Base-by-base conservation (phyloP, 139 green algal species). In the Micractinium conductrix region DNA sequence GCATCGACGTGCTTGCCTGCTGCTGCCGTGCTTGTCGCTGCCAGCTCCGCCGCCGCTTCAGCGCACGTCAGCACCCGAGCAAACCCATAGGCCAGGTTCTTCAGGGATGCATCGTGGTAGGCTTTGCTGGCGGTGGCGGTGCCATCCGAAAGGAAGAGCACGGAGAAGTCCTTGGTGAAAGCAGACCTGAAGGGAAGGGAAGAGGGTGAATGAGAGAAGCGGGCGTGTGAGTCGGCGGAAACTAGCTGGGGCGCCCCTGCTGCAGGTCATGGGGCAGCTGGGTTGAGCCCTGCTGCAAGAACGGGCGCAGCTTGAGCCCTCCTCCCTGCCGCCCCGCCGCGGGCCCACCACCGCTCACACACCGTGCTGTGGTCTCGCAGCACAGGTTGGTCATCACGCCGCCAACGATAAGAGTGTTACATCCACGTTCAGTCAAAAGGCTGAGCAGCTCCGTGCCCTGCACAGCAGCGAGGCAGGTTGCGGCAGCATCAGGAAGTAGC, bases 371-470 rank as follows among this genome's bases (percentile, higher is more conserved):
- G 4, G 81, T 86, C 33, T 81, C 82, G 55, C 71, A 82, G 55
- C 71, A 83, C 19, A 81, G 60, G 60, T 86, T 75, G 21, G 72
- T 86, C 72, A 82, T 83, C 62, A 83, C 82, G 9, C 82, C 72
- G 43, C 72, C 37, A 30, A 86, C 53, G 6, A 86, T 37, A 24
- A 86, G 42, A 0, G 73, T 82, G 60, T 82, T 44, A 43, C 62
- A 48, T 58, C 44, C 44, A 2, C 33, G 58, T 16, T 26, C 14
- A 6, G 42, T 12, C 55, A 86, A 60, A 58, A 82, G 45, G 24
- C 58, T 43, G 35, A 44, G 43, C 55, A 86, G 82, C 60, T 86
- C 72, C 0, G 82, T 86, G 35, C 74, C 74, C 76, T 82, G 76
- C 40, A 0, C 14, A 6, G 4, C 9, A 38, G 33, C 19, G 26